A percentile compares a stretch with the other conserved stretches of the same genome.
phyloP scores from a whole-genome alignment of 164 flowering plant genomes.

The Dillenia turbinata region DNA sequence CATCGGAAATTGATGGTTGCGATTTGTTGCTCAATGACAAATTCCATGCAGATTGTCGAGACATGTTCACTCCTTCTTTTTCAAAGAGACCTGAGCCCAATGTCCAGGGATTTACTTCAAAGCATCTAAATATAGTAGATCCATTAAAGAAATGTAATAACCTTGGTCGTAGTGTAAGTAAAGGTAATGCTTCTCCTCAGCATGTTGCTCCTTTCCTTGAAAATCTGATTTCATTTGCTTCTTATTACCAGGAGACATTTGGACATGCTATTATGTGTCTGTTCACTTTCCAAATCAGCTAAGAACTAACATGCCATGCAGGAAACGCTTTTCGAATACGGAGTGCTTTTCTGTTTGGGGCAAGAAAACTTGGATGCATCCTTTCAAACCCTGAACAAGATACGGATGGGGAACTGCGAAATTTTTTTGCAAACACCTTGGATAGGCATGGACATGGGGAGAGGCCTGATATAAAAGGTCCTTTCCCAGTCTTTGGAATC shows the following conservation, averaged over 20 bases:
- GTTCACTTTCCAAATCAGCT: background rate
- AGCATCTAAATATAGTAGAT: constrained; percentile 82
- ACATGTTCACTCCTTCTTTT: constrained; percentile 50
- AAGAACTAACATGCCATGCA: constrained; percentile 7
- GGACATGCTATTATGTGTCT: background rate
- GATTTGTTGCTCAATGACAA: constrained; percentile 62
- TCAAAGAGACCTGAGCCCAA: constrained; percentile 39
- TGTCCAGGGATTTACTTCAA: constrained; percentile 44
- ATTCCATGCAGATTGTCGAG: constrained; percentile 52
- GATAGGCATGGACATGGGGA: constrained; percentile 49
- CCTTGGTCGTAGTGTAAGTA: constrained; percentile 75
- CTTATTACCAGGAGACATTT: background rate
- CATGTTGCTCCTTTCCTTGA: background rate
- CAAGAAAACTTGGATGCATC: constrained; percentile 44
- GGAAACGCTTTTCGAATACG: constrained; percentile 63
- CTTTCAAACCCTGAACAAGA: constrained; percentile 36
- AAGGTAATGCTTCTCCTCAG: constrained; percentile 31
- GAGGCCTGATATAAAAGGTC: constrained; percentile 54
- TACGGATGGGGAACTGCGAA: constrained; percentile 35
- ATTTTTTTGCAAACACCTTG: constrained; percentile 51
- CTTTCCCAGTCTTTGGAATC: constrained; percentile 8
- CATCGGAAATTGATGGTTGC: constrained; percentile 47
- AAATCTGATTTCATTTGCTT: background rate
- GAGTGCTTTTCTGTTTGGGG: constrained; percentile 61
- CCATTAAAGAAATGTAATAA: constrained; percentile 56